These are phyloP conservation scores for Scutellaria barbata DNA, from an alignment of 257 asterid species.

Conservation along the genomic window DNA sequence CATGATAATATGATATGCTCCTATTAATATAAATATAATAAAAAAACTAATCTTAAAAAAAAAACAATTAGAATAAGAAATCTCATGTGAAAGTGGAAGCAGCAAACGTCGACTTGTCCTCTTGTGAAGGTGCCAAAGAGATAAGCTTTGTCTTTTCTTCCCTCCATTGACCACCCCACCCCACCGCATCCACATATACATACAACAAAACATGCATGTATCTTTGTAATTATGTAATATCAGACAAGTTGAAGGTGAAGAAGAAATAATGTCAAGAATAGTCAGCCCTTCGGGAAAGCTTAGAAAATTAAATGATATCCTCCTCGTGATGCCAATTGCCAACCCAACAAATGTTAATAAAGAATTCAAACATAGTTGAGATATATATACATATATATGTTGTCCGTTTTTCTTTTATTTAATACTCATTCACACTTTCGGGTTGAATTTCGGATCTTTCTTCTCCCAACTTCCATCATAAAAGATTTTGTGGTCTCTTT, in stretches of 20 bases:
- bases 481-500: neutral
- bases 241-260: conserved; percentile 1
- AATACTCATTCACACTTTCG: conserved; percentile 16
- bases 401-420: neutral
- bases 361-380: conserved; percentile 1
- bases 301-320: neutral
- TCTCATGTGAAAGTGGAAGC: neutral
- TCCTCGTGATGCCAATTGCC: conserved; percentile 37
- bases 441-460: conserved; percentile 27
- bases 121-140: neutral
- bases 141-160: neutral
- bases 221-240: neutral
- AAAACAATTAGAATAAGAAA: no score
- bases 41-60: no score
- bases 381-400: neutral
- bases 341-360: conserved; percentile 25
- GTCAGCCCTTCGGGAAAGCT: conserved; percentile 12
- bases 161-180: neutral
- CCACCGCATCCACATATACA: neutral
- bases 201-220: neutral
- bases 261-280: neutral
- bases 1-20: no score
- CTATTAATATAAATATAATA: no score
- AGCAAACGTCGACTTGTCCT: conserved; percentile 9
- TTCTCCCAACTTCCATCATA: conserved; percentile 8